Base-by-base conservation (phyloP, 495 filamentous ascomycete genomes). In the Aspergillus carlsbadensis region DNA sequence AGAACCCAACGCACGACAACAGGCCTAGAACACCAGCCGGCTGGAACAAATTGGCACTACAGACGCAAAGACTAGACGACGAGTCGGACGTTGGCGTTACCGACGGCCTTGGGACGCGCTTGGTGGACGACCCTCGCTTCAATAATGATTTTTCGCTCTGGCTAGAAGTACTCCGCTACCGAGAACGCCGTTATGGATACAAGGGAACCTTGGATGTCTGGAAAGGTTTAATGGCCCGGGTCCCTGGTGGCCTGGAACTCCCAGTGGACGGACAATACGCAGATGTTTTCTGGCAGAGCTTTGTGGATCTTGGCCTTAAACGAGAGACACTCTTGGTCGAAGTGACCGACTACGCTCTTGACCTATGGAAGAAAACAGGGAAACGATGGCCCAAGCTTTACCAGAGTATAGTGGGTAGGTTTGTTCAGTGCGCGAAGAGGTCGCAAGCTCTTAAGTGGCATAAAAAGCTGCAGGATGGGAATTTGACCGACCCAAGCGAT, bases 181-280 rank as follows among this genome's bases (percentile, higher is more conserved):
- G 83, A 34, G 76, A 81, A 57, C 79, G 86, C 11, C 71, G 79
- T 40, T 76, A 89, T 68, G 87, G 87, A 2, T 62, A 77, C 21
- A 57, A 70, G 15, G 89, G 89, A 0, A 80, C 84, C 3, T 31
- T 72, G 14, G 72, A 75, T 35, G 85, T 91, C 35, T 94, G 86
- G 83, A 68, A 78, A 48, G 83, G 79, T 3, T 69, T 92, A 54
- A 76, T 77, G 20, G 58, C 67, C 10, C 73, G 78, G 17, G 54
- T 84, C n/a, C n/a, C n/a, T 22, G 69, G 64, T 35, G 68, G 57
- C 0, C 58, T 75, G 5, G 37, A 65, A 10, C 58, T 88, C 5
- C 84, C 84, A 21, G 73, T 76, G 0, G 52, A 44, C 1, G 82
- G 80, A 15, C 64, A 63, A 29, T 41, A 65, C n/a, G 84, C 82